Base-by-base conservation (phyloP, 2,329 filamentous ascomycete species). In the Leptographium galeiforme region DNA sequence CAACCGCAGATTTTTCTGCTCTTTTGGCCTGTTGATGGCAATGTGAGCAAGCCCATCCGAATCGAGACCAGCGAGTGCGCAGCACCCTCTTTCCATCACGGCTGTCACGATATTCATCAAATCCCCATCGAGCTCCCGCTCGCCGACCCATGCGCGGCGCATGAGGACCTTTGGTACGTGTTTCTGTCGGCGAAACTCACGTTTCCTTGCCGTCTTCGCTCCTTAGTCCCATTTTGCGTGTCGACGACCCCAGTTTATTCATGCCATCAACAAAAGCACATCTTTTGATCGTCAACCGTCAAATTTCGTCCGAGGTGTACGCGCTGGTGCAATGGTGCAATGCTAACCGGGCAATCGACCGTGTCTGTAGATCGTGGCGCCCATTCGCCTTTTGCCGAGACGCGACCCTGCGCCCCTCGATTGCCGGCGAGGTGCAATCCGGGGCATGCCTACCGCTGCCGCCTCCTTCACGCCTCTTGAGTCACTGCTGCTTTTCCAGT, bases 381-480 rank as follows among this genome's bases (percentile, higher is more conserved):
- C 66, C 48, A 57, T 67, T 55, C 63, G 67, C 58, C 62, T 66
- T 51, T 56, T 66, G 48, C 62, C 61, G 61, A 61, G 62, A 61
- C 64, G 63, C 61, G 61, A 62, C 59, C 58, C 58, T 63, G 55
- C 48, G 51, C 62, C 64, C 62, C 61, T 63, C 62, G 64, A 57
- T 59, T 57, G 55, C 60, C 61, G 62, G 63, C 64, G 64, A 61
- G 66, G 62, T 60, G 62, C 61, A 63, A 57, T 58, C 55, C 59
- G 63, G 64, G 66, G 66, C 61, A 68, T 68, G 66, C 65, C 59
- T 62, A 61, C 63, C 47, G 38, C 54, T 13, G 39, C 49, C 12
- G 16, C 53, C 19, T 39, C 43, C 14, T 66, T 65, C 55, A 68
- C 66, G 43, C 64, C 65, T 49, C 66, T 68, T 59, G 67, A 68